These are phyloP conservation scores for Vanrija sp. DNA, from an alignment of 1,284 basidiomycete species.

Conservation along the genomic window DNA sequence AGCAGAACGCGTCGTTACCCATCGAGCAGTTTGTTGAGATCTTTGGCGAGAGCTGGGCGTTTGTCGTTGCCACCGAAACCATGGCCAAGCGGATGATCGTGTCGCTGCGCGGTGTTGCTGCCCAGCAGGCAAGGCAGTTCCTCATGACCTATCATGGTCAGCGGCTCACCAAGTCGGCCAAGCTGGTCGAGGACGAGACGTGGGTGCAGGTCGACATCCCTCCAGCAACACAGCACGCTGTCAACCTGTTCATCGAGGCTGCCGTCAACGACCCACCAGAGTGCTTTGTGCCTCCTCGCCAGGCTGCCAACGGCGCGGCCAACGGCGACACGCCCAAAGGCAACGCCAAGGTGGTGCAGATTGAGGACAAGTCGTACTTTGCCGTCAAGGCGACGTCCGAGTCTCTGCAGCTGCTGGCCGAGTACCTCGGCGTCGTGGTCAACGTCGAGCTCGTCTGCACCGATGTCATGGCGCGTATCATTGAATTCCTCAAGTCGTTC, in stretches of 20 bases:
- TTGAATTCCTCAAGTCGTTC: slow-evolving; percentile 95
- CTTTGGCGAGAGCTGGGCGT: slow-evolving; percentile 82
- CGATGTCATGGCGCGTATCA: slow-evolving; percentile 86
- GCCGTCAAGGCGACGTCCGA: slow-evolving; percentile 81
- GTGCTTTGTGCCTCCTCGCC: slow-evolving; percentile 52
- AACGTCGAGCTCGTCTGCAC: slow-evolving; percentile 85
- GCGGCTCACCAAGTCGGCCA: slow-evolving; percentile 77
- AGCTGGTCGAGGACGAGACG: slow-evolving; percentile 61
- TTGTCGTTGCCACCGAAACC: slow-evolving; percentile 80
- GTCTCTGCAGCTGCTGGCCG: slow-evolving; percentile 68
- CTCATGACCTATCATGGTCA: slow-evolving; percentile 78
- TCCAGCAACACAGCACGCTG: slow-evolving; percentile 61
- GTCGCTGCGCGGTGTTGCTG: slow-evolving; percentile 74
- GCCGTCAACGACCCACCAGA: slow-evolving; percentile 77
- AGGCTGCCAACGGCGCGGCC: slow-evolving; percentile 6
- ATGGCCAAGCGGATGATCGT: slow-evolving; percentile 87
- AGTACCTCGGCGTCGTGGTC: slow-evolving; percentile 84
- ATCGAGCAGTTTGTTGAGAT: slow-evolving; percentile 72
- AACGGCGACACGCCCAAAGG: slow-evolving; percentile 5
- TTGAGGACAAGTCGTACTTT: slow-evolving; percentile 80
- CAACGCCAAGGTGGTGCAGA: slow-evolving; percentile 64
- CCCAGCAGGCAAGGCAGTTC: slow-evolving; percentile 83
- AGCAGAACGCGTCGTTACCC: slow-evolving; percentile 69
- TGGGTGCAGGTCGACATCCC: slow-evolving; percentile 70
- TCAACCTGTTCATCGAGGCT: slow-evolving; percentile 70